These are phyloP conservation scores for Paramyrothecium sp. DNA, from an alignment of 2,329 filamentous ascomycete genomes.

Conservation along the genomic window DNA sequence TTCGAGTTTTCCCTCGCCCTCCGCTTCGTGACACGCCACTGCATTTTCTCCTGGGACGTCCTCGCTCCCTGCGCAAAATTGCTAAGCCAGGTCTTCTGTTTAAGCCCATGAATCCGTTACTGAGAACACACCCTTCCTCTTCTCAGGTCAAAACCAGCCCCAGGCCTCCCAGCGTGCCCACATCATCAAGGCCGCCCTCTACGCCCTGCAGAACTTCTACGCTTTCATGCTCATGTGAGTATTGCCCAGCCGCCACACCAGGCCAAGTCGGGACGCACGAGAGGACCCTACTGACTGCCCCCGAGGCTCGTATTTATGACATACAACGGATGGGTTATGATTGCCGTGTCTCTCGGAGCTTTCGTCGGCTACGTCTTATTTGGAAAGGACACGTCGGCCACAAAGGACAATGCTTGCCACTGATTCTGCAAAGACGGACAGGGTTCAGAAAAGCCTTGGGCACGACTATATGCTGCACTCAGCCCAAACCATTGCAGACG, in stretches of 20 bases:
- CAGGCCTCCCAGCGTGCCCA: constrained; percentile 66
- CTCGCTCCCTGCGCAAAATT: constrained; percentile 11
- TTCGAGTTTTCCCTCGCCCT: not conserved
- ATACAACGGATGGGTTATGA: constrained; percentile 99
- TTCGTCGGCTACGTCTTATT: constrained; percentile 87
- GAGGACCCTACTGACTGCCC: not conserved
- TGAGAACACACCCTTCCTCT: constrained; percentile 63
- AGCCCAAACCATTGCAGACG: no score
- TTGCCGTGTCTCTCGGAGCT: constrained; percentile 83
- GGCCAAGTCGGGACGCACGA: no score
- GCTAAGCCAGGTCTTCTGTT: constrained; percentile 24
- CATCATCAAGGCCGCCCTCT: constrained; percentile 77
- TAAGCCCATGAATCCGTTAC: constrained; percentile 44
- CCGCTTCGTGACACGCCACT: not conserved
- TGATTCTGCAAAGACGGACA: no score
- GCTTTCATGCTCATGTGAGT: constrained; percentile 99
- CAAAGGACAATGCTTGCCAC: constrained; percentile 90
- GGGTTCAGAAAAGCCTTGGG: no score
- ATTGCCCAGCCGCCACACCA: no score
- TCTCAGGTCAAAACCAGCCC: constrained; percentile 70
- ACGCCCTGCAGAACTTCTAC: constrained; percentile 95
- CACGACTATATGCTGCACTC: no score
- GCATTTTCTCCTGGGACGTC: constrained; percentile 1
- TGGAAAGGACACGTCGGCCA: constrained; percentile 65
- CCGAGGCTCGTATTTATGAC: constrained; percentile 98